phyloP scores from a whole-genome alignment of 2,329 filamentous ascomycete genomes.

The Geosmithia morbida region DNA sequence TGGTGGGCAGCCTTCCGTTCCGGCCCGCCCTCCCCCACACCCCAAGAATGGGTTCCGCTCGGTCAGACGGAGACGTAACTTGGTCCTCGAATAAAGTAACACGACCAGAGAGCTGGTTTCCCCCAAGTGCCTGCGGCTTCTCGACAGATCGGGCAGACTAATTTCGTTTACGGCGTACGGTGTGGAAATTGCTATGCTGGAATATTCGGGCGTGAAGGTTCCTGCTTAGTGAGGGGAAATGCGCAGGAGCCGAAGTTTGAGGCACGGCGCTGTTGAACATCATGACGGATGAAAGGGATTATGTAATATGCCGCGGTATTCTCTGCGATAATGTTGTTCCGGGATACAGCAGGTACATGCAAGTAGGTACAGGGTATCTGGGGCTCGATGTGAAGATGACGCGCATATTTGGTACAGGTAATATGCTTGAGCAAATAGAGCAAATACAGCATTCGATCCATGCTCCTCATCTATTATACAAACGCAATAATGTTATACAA shows the following conservation, averaged over 20 bases:
- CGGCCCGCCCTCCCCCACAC: neutral
- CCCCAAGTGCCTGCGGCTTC: neutral
- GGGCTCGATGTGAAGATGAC: no score
- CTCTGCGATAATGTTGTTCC: no score
- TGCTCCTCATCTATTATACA: no score
- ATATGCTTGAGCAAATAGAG: no score
- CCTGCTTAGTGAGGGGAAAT: conserved; percentile 11
- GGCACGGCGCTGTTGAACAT: neutral
- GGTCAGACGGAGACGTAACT: neutral
- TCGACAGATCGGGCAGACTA: neutral
- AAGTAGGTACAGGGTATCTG: no score
- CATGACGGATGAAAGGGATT: no score
- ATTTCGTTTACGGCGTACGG: neutral
- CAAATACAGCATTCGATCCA: neutral
- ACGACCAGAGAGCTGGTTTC: no score
- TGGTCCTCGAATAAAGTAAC: no score
- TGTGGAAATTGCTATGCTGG: conserved; percentile 6
- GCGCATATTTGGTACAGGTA: no score
- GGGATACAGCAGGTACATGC: no score
- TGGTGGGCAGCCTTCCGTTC: neutral
- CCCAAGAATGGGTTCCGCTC: neutral
- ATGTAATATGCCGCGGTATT: no score
- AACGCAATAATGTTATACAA: no score
- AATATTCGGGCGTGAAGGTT: conserved; percentile 11
- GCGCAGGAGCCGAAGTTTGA: conserved; percentile 8